Evolutionary conservation across 139 green algal genomes (phyloP), one percentile per base, ranked within the genome.

Genomic region (Tetradesmus lagerheimii): DNA sequence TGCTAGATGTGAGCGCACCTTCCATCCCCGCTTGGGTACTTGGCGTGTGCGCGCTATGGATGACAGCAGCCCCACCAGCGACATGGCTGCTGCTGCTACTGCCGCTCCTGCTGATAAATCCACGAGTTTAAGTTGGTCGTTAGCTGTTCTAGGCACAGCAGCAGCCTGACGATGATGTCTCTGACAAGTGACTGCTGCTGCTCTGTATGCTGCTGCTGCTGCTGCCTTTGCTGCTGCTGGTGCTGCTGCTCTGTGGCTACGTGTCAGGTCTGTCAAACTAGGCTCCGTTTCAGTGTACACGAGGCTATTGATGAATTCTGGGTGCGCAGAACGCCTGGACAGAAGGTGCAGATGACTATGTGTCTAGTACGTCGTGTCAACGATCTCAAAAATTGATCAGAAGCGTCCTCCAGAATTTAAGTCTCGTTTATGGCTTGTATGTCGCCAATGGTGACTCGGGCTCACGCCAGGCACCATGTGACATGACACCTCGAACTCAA

Each of bases 11-110:
- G n/a, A n/a, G n/a, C n/a, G n/a, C 57, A 71, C 87, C 39, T 87
- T 86, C 78, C 77, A 91, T 57, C 87, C 87, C 16, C 31, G 27
- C 25, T 34, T 81, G 6, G 87, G 78, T 11, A 91, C 87, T 34
- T 29, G 2, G 23, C 87, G 87, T 18, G 78, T 66, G 64, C 87
- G 77, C 1, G 77, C 77, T 5, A 91, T 50, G 1, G 87, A 76
- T 16, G 87, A 91, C 31, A 91, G 62, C 39, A 91, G 9, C 1
- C 29, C 41, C 11, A 41, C 64, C 2, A 88, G 38, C 27, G 64
- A 41, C 64, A 80, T 88, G 35, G 57, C 57, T 78, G 29, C 39
- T 34, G 35, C 31, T 67, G 79, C 43, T 64, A 43, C 41, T 85
- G 79, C 79, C 71, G 39, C 29, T 67, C 29, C 79, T 67, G 43